phyloP scores from a whole-genome alignment of 1,284 basidiomycete species.

The Cystobasidiaceae sp. region DNA sequence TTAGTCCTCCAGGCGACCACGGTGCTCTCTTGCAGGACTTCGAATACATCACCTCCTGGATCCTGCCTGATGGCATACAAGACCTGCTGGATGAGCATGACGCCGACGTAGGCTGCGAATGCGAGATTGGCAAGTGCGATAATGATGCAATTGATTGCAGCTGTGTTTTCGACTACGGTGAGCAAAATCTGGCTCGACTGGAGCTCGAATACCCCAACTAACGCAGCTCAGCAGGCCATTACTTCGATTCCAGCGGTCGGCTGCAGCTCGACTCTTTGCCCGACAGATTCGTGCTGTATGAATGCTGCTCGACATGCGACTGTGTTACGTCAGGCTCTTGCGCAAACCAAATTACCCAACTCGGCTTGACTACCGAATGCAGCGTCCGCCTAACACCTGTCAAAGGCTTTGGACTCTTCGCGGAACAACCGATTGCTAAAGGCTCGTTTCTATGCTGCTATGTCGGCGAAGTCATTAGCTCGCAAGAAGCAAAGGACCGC shows the following conservation, averaged over 20 bases:
- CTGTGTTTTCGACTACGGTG: slow-evolving; percentile 19
- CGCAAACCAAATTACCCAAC: neutral
- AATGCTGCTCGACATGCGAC: slow-evolving; percentile 14
- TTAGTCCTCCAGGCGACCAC: no score
- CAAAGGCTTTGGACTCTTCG: slow-evolving; percentile 24
- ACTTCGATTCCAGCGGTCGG: neutral
- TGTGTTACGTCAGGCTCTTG: neutral
- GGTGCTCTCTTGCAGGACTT: no score
- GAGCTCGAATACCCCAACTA: neutral
- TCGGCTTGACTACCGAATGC: neutral
- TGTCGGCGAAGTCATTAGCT: slow-evolving; percentile 22
- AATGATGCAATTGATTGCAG: slow-evolving; percentile 3
- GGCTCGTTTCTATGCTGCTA: slow-evolving; percentile 28
- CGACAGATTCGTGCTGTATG: slow-evolving; percentile 5
- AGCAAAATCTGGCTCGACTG: neutral
- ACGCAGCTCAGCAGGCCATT: neutral
- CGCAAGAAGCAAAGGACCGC: slow-evolving; percentile 2
- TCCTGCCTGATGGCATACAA: neutral
- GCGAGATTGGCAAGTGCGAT: neutral
- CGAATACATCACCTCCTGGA: slow-evolving; percentile 1
- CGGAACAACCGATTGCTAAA: slow-evolving; percentile 1
- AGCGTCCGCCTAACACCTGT: neutral
- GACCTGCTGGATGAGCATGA: neutral
- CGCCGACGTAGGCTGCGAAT: neutral
- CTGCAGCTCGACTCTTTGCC: slow-evolving; percentile 9